These are phyloP conservation scores for Leucaena leucocephala DNA, from an alignment of 306 rosid genomes.

Conservation along the genomic window DNA sequence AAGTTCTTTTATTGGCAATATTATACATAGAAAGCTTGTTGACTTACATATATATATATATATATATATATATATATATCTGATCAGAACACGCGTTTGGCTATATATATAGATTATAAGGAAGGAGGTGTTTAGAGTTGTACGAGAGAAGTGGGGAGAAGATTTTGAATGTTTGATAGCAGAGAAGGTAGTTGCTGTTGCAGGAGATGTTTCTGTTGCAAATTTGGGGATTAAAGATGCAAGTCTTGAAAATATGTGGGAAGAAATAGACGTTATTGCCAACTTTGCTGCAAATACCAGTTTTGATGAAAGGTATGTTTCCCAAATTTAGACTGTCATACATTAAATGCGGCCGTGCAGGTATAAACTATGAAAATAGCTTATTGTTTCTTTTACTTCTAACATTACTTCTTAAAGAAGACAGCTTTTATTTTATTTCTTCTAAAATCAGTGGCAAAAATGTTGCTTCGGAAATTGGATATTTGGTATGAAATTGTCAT, in stretches of 20 bases:
- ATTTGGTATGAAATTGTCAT: too few relatives aligned
- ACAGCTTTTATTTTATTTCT: too few relatives aligned
- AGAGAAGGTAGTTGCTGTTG: slow-evolving; percentile 40
- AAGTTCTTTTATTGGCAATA: neutral
- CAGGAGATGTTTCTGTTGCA: slow-evolving; percentile 32
- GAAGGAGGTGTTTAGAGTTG: slow-evolving; percentile 55
- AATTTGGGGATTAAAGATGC: slow-evolving; percentile 29
- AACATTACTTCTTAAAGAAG: too few relatives aligned
- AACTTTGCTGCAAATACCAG: neutral
- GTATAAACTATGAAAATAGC: too few relatives aligned
- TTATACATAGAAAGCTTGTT: neutral
- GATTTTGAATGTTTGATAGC: slow-evolving; percentile 26
- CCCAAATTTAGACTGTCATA: too few relatives aligned
- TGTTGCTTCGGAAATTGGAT: too few relatives aligned
- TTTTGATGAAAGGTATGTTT: neutral
- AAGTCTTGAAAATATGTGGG: neutral
- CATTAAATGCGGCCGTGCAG: neutral
- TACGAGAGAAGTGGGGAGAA: slow-evolving; percentile 46
- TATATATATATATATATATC: too few relatives aligned
- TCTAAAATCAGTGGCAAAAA: too few relatives aligned
- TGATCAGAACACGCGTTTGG: neutral
- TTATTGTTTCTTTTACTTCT: too few relatives aligned
- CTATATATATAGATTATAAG: slow-evolving; percentile 40
- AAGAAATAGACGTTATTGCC: neutral
- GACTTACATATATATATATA: neutral